Conservation (phyloP, 495 filamentous ascomycete species). For the Daldinia bambusicola region DNA sequence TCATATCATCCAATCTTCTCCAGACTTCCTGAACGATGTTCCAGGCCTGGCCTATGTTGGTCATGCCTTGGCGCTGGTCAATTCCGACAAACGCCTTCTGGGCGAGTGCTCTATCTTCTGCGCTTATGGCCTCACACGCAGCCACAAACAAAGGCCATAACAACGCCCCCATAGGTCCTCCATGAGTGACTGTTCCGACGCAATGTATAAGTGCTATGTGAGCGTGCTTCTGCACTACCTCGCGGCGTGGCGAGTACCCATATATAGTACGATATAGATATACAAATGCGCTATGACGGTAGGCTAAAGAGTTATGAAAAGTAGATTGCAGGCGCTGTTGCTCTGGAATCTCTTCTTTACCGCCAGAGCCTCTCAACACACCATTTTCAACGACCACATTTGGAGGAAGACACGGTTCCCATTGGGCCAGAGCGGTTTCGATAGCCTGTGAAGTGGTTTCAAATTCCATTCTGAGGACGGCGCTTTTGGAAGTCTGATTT, state of each 20-base stretch:
- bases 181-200: slow-evolving; percentile 59
- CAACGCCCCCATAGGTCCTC: slow-evolving; percentile 68
- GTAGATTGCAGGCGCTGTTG: slow-evolving; percentile 57
- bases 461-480: slow-evolving; percentile 64
- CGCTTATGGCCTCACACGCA: slow-evolving; percentile 62
- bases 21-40: slow-evolving; percentile 67
- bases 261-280: slow-evolving; percentile 69
- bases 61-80: slow-evolving; percentile 67
- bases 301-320: slow-evolving; percentile 69
- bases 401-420: slow-evolving; percentile 60
- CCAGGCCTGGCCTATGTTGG: slow-evolving; percentile 68
- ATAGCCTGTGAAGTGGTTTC: slow-evolving; percentile 65
- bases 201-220: slow-evolving; percentile 63
- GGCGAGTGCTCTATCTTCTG: slow-evolving; percentile 57
- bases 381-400: slow-evolving; percentile 24
- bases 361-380: slow-evolving; percentile 19
- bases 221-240: slow-evolving; percentile 62
- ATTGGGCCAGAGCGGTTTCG: slow-evolving; percentile 64
- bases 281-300: slow-evolving; percentile 69
- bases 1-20: slow-evolving; percentile 54
- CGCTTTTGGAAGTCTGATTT: slow-evolving; percentile 58
- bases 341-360: slow-evolving; percentile 42
- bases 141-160: slow-evolving; percentile 71
- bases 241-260: slow-evolving; percentile 53
- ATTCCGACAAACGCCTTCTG: slow-evolving; percentile 60